Percentiles rank a stretch among this genome's conserved stretches.
Conservation (phyloP, 371 early-diverging fungal genomes). For the Haplosporangium sp. region DNA sequence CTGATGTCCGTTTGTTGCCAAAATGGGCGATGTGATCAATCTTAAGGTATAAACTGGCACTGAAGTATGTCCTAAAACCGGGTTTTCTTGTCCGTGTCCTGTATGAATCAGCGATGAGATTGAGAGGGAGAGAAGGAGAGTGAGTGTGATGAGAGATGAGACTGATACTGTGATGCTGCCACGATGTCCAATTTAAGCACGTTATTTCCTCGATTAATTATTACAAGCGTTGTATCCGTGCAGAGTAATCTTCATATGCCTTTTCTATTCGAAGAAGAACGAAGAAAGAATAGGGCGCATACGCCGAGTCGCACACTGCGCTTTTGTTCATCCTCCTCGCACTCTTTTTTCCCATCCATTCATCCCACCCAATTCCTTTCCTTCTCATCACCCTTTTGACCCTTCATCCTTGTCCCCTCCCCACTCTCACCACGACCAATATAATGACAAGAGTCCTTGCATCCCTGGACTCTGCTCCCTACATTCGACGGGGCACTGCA, state of each 20-base stretch:
- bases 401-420: background rate
- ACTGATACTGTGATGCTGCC: background rate
- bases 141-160: background rate
- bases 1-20: no score
- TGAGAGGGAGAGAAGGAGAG: background rate
- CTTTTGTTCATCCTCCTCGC: no score
- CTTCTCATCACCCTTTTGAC: background rate
- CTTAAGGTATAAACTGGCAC: no score
- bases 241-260: background rate
- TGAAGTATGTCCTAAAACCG: no score
- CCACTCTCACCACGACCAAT: no score
- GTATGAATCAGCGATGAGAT: background rate
- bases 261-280: no score
- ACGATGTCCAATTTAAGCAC: background rate
- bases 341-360: background rate
- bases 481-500: slow-evolving; percentile 8
- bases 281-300: no score
- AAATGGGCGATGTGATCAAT: no score
- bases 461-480: background rate
- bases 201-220: background rate
- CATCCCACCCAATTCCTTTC: slow-evolving; percentile 1
- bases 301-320: no score
- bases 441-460: slow-evolving; percentile 45
- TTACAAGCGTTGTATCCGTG: background rate
- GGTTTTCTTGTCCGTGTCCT: background rate